Conservation (phyloP, 305 asterid species). For the Lippia alba region DNA sequence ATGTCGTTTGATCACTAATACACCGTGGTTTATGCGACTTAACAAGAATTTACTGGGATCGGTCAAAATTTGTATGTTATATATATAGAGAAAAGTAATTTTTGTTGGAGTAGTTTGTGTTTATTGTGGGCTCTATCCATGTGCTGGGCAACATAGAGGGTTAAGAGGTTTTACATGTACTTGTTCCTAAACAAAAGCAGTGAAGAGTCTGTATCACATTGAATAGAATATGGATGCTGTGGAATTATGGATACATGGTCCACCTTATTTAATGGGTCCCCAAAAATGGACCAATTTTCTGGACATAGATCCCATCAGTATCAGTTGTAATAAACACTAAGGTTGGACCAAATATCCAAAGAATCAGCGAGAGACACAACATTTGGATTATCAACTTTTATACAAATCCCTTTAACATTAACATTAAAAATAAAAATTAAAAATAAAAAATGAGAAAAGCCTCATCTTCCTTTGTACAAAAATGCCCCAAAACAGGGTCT, state of each 20-base stretch:
- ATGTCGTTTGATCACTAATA: background rate
- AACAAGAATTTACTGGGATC: background rate
- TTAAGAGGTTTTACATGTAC: conserved; percentile 41
- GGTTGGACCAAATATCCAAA: conserved; percentile 46
- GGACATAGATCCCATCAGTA: conserved; percentile 51
- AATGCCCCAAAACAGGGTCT: conserved; percentile 48
- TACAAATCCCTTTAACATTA: conserved; percentile 37
- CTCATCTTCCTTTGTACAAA: conserved; percentile 63
- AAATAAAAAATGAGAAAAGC: conserved; percentile 42
- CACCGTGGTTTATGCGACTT: background rate
- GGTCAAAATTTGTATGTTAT: too few relatives aligned
- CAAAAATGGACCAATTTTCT: conserved; percentile 55
- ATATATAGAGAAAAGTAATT: background rate
- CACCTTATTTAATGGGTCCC: conserved; percentile 63
- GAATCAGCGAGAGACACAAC: conserved; percentile 10
- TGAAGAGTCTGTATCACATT: conserved; percentile 66
- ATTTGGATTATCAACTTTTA: conserved; percentile 28
- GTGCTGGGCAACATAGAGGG: conserved; percentile 59
- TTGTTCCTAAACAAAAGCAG: conserved; percentile 53
- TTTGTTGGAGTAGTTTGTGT: background rate
- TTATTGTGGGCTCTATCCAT: conserved; percentile 48
- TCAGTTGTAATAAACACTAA: conserved; percentile 46
- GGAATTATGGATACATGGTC: conserved; percentile 67
- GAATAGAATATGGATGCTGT: conserved; percentile 60
- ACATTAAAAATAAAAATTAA: background rate